Evolutionary conservation across 23 red algal species (phyloP).

Genomic region (Agarophyton chilense): DNA sequence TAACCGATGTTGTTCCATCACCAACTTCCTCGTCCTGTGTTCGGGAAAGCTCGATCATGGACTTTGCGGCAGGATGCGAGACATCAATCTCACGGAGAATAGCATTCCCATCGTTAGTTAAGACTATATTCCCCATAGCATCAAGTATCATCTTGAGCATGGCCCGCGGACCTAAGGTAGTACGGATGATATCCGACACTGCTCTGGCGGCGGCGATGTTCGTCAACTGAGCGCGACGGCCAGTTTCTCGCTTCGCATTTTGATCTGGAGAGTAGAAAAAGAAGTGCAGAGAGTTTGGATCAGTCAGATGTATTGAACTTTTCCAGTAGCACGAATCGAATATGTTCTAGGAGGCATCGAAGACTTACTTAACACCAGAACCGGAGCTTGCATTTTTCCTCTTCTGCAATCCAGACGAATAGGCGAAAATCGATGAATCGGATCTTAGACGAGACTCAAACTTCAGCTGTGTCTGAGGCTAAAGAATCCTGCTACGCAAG

Average conservation of each 20-base stretch:
- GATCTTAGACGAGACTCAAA: not conserved
- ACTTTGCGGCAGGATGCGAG: slow-evolving; percentile 95
- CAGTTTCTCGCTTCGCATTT: slow-evolving; percentile 87
- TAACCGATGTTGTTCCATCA: slow-evolving; percentile 98
- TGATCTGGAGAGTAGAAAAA: slow-evolving; percentile 37
- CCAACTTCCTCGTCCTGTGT: slow-evolving; percentile 99
- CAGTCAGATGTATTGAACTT: not conserved
- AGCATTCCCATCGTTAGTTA: slow-evolving; percentile 97
- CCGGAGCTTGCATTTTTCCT: slow-evolving; percentile 76
- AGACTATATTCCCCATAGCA: slow-evolving; percentile 87
- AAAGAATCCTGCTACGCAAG: too few relatives aligned
- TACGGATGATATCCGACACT: slow-evolving; percentile 95
- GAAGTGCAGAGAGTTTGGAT: not conserved
- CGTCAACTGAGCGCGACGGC: slow-evolving; percentile 90
- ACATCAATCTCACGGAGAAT: slow-evolving; percentile 98
- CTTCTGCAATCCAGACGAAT: not conserved
- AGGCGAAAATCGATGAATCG: not conserved
- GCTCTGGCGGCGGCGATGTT: slow-evolving; percentile 96
- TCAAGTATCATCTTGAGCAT: slow-evolving; percentile 99
- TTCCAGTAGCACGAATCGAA: not conserved
- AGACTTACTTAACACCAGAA: slow-evolving; percentile 82
- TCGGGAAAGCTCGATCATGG: slow-evolving; percentile 96
- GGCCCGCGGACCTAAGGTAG: slow-evolving; percentile 95
- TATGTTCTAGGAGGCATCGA: not conserved
- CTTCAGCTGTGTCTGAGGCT: too few relatives aligned